Percentiles rank a stretch among this genome's conserved stretches.
Evolutionary conservation across 192 early-diverging fungal species (phyloP).

Genomic region (Entomortierella parvispora): DNA sequence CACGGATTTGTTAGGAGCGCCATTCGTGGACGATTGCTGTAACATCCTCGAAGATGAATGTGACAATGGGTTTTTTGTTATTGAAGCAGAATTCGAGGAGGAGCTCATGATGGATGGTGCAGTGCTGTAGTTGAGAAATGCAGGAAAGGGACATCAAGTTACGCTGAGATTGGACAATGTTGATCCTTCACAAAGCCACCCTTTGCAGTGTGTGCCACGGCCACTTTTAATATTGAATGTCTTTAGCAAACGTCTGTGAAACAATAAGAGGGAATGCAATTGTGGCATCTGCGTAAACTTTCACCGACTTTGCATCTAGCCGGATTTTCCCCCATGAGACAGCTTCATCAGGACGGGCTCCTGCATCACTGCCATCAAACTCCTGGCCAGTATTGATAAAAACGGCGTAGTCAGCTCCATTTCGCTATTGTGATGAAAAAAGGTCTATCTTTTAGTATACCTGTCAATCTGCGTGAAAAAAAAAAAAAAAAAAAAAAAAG

Average conservation of each 20-base stretch:
- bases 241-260: conserved; percentile 93
- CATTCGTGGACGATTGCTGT: too few species aligned
- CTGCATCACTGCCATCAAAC: conserved; percentile 98
- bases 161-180: too few species aligned
- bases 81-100: not conserved
- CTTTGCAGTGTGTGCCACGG: not conserved
- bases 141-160: too few species aligned
- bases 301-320: conserved; percentile 82
- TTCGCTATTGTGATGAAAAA: conserved; percentile 65
- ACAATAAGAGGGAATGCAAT: conserved; percentile 95
- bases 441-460: too few species aligned
- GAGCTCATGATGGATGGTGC: too few species aligned
- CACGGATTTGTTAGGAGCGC: too few species aligned
- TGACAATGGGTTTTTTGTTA: too few species aligned
- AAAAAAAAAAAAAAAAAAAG: too few species aligned
- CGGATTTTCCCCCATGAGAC: conserved; percentile 99
- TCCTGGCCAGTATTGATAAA: conserved; percentile 98
- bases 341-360: conserved; percentile 97
- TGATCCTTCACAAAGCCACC: not conserved
- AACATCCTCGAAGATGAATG: too few species aligned
- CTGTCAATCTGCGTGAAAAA: too few species aligned
- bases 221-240: conserved; percentile 20
- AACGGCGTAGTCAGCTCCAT: conserved; percentile 96
- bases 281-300: conserved; percentile 94
- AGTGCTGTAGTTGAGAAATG: too few species aligned